Percentiles rank a stretch among this genome's conserved stretches.
phyloP scores from a whole-genome alignment of 805 yeast genomes.

The Maudiozyma saulgeensis region DNA sequence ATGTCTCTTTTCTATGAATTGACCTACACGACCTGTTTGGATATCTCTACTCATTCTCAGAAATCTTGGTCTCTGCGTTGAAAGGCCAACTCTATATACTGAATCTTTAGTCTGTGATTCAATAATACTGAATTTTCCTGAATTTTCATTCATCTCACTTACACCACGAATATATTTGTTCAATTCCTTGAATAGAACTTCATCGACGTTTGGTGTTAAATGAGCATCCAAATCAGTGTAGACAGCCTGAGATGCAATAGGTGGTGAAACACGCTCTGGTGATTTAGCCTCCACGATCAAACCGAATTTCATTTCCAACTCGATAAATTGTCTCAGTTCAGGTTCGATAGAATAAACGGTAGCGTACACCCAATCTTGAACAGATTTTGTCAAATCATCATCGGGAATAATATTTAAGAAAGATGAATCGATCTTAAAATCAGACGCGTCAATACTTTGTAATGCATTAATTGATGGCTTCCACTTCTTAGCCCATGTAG shows the following conservation, averaged over 20 bases:
- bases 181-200: conserved; percentile 49
- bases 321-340: conserved; percentile 44
- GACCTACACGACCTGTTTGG: conserved; percentile 55
- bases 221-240: conserved; percentile 46
- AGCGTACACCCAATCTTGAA: conserved; percentile 86
- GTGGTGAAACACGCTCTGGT: conserved; percentile 54
- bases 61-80: conserved; percentile 55
- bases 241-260: conserved; percentile 61
- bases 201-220: conserved; percentile 59
- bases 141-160: conserved; percentile 41
- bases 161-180: conserved; percentile 46
- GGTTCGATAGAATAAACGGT: conserved; percentile 58
- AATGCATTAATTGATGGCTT: conserved; percentile 34
- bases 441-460: conserved; percentile 25
- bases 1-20: conserved; percentile 63
- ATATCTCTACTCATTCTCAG: conserved; percentile 61
- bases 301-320: conserved; percentile 70
- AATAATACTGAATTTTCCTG: conserved; percentile 46
- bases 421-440: conserved; percentile 31
- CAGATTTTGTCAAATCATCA: conserved; percentile 69
- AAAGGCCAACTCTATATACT: conserved; percentile 49
- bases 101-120: conserved; percentile 57
- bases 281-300: conserved; percentile 53
- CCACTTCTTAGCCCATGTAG: conserved; percentile 81
- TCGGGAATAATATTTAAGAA: conserved; percentile 63